Evolutionary conservation across 1,284 basidiomycete species (phyloP), one percentile per base, ranked within the genome.

Genomic region (Tilletia indica): DNA sequence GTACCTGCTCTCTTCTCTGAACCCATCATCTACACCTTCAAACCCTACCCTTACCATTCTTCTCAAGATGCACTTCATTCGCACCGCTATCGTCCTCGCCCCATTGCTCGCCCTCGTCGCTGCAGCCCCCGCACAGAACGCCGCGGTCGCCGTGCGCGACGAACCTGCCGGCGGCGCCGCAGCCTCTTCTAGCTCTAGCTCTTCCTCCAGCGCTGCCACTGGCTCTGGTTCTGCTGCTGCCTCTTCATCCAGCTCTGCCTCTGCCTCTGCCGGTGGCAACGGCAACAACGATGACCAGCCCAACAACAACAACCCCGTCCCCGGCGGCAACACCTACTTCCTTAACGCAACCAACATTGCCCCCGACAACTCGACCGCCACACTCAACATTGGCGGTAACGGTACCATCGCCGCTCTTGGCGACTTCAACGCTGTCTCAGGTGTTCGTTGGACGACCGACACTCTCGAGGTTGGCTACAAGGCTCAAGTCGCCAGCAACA

Each of bases 281-380:
- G 25, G 25, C 2, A 31, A 31, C 25, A 31, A 31, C 25, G 25
- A 31, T 31, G 25, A 31, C 25, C 25, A 31, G 25, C 25, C 25
- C 25, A 31, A 31, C 25, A 31, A 31, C 25, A 31, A 31, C 25
- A 31, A 31, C 25, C 25, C 25, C 25, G 25, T 31, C 25, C 25
- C 25, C 25, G 25, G 25, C 25, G 25, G 25, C 25, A 31, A 31
- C 25, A 31, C 25, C 25, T 31, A 63, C 58, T 3, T 38, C 58
- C 25, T 63, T 31, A 34, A 6, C 9, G 16, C 58, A 9, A 63
- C 58, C 6, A 38, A 63, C 58, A 38, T 63, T 9, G 58, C 58
- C 8, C 5, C 58, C 14, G 58, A 63, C 36, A 63, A 63, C 36
- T 63, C 58, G 5, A 63, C 58, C 2, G 58, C 58, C 12, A 63